Base-by-base conservation (phyloP, 2,329 filamentous ascomycete species). In the Hypoxylon sp. region DNA sequence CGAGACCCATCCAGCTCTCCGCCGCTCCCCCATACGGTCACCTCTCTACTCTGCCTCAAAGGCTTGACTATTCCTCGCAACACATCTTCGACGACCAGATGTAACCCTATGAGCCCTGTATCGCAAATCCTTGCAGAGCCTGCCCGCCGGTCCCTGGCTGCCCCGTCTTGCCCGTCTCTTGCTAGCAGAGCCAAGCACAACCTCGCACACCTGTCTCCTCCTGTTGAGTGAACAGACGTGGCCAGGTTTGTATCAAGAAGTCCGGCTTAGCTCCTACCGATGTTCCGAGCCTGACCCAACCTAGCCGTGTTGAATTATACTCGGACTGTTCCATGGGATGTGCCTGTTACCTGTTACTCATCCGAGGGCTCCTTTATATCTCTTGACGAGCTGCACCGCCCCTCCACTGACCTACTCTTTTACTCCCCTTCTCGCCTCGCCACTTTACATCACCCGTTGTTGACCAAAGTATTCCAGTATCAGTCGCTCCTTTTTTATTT, bases 401-500 rank as follows among this genome's bases (percentile, higher is more conserved):
- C 80, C 79, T 80, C 79, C 74, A 78, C 68, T 75, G 69, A 73
- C 73, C 71, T 78, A 62, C 73, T 71, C 75, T 78, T 68, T 75
- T 74, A 71, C 73, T 78, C 74, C 74, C 77, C 75, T 77, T 77
- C 76, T 76, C 76, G 77, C 80, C 78, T 79, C 79, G 76, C 76
- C 80, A 78, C 78, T 78, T 49, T 79, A 77, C 75, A 75, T 75
- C 74, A 75, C 73, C 71, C 72, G 71, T 73, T 73, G 73, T 76
- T 74, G 73, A 70, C 70, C 68, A 71, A 72, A 64, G 68, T 71
- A 71, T 74, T 69, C 73, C 67, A 26, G 6, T 77, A 76, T 77
- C 77, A 84, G 81, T 84, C 83, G 75, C 80, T 85, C 82, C 79
- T 83, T 85, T 81, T 76, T 73, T 68, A 81, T 69, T 68, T 67